Base-by-base conservation (phyloP, 2,329 filamentous ascomycete genomes). In the Talaromyces verruculosus region DNA sequence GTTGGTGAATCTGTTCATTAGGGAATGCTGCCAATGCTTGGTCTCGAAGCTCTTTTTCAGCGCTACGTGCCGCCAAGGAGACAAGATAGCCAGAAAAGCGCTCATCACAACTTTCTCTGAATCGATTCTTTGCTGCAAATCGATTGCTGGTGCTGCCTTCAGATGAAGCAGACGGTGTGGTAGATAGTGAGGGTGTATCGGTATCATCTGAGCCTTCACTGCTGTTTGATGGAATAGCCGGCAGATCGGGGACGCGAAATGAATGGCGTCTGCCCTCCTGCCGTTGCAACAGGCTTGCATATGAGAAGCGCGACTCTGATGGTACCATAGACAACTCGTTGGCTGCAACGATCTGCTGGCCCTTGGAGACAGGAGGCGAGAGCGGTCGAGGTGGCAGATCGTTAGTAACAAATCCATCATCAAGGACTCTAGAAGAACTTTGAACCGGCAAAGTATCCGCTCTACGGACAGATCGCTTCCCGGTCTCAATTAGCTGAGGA, bases 401-500 rank as follows among this genome's bases (percentile, higher is more conserved):
- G 19, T 28, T 43, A 33, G 35, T 28, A 19, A 17, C 43, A 87
- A 64, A 88, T 89, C 73, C 37, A 49, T 89, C 41, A 90, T 92
- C 79, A 89, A 91, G 78, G 91, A 88, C 66, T 85, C 84, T 11
- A 85, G 87, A 63, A 83, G 83, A 25, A 86, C 35, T 88, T 11
- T 86, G 22, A 88, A 87, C 5, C 83, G 84, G 65, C 3, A 55
- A 35, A 0, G 83, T 77, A 71, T 92, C 89, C 22, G 88, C 88
- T 17, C 85, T 85, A 72, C 88, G 88, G 68, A 90, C 87, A 39
- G 88, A 88, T 63, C 92, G 85, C 71, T 88, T 87, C 3, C 90
- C 90, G 2, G 91, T 93, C 77, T 94, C 92, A 68, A 96, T 89
- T 64, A 96, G 82, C 72, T 94, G 89, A 13, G 92, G 92, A 35